Evolutionary conservation across 306 rosid species (phyloP).

Genomic region (Nissolia schottii): DNA sequence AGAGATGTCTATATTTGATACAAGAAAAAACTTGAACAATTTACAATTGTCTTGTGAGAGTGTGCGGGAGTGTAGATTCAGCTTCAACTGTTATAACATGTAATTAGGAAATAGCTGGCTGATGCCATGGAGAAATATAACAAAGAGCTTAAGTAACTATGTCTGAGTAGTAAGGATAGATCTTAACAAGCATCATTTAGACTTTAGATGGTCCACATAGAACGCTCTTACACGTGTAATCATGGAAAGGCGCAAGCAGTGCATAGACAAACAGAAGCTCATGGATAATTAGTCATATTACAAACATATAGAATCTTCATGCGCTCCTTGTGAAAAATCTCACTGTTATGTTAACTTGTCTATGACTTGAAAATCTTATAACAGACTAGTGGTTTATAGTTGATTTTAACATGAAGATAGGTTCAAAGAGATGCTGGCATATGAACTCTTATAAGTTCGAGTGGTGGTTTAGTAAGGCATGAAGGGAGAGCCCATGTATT

Average conservation of each 20-base stretch:
- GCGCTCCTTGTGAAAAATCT: neutral
- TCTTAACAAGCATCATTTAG: neutral
- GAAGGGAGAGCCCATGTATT: neutral
- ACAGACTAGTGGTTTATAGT: neutral
- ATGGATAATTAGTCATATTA: neutral
- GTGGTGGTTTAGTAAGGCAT: neutral
- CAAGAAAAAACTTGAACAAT: neutral
- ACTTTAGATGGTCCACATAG: neutral
- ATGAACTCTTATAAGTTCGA: neutral
- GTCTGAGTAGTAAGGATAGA: no score
- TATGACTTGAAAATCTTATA: neutral
- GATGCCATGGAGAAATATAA: neutral
- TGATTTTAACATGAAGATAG: neutral
- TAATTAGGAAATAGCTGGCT: no score
- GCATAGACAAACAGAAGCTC: neutral
- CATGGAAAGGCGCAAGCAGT: neutral
- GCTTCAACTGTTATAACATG: neutral
- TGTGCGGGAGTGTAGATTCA: no score
- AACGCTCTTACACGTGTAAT: neutral
- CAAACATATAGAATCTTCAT: neutral
- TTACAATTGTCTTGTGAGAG: no score
- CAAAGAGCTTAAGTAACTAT: slow-evolving; percentile 1
- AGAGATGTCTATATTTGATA: neutral
- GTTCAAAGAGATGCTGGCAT: neutral
- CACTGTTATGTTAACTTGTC: neutral